Base-by-base conservation (phyloP, 495 filamentous ascomycete species). In the Neurospora cerealis region DNA sequence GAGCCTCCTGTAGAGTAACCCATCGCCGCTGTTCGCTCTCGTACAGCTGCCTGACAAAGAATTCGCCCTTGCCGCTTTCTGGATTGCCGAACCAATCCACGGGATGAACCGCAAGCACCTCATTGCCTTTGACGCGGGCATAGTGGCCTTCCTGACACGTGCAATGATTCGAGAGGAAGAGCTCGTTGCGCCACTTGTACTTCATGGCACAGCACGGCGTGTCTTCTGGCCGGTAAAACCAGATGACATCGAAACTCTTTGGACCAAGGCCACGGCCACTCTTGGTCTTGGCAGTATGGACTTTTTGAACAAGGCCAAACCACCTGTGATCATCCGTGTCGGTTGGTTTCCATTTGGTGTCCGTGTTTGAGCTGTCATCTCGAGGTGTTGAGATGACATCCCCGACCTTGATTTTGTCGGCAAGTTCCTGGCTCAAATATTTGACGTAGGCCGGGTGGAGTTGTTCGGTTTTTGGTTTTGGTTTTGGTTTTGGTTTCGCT, bases 111-210 rank as follows among this genome's bases (percentile, higher is more conserved):
- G 80, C 81, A 15, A 89, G 70, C 9, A 93, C 81, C 41, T 91
- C 86, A 2, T 83, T 76, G 19, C 81, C 81, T 7, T 84, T 74
- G n/a, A 91, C 83, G 39, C 84, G 79, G 71, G 71, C 48, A 62
- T 81, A 37, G 39, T 24, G 17, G 71, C 83, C 37, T 77, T 83
- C 84, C 17, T 80, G 80, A 73, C 93, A 94, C 17, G 89, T 90
- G 79, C 93, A 95, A 73, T 94, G 89, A 75, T 93, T 88, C 0
- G 91, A 92, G 10, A 95, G 81, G 77, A 95, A 95, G 0, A 94
- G 80, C 78, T 95, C 93, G 73, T 93, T 91, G 0, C 80, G 73
- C 76, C 86, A 89, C 3, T 91, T 91, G 76, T 94, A 95, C 21
- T 84, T 82, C 82, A 89, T 88, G 17, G 85, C 81, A 3, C 84